Conservation (phyloP, 1,139 yeast genomes). For the Saccharomyces hybrid region DNA sequence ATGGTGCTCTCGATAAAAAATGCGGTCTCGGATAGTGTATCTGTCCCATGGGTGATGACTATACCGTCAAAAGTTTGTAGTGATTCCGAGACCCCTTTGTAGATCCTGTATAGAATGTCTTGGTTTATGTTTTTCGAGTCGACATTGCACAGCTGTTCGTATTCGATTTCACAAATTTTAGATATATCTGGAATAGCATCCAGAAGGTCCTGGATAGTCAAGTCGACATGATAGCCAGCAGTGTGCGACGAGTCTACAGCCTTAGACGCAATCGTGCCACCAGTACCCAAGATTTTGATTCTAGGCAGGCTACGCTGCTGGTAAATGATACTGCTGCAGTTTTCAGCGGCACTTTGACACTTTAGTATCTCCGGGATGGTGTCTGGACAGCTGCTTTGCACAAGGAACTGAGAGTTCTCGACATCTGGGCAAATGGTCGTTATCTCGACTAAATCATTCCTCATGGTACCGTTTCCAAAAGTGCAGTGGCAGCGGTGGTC, state of each 20-base stretch:
- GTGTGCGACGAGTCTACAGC: slow-evolving; percentile 50
- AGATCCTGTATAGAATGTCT: slow-evolving; percentile 31
- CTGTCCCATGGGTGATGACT: slow-evolving; percentile 69
- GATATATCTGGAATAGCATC: slow-evolving; percentile 55
- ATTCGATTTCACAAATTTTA: slow-evolving; percentile 48
- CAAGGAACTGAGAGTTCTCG: slow-evolving; percentile 26
- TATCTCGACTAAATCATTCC: slow-evolving; percentile 24
- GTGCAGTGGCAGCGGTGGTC: background rate
- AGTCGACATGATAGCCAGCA: slow-evolving; percentile 61
- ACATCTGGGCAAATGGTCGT: slow-evolving; percentile 30
- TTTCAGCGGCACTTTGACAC: slow-evolving; percentile 5
- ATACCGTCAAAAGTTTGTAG: slow-evolving; percentile 40
- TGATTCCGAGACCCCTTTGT: slow-evolving; percentile 37
- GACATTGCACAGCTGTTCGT: slow-evolving; percentile 56
- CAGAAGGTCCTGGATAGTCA: slow-evolving; percentile 55
- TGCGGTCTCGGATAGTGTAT: slow-evolving; percentile 64
- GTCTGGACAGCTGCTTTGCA: slow-evolving; percentile 14
- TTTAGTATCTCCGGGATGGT: slow-evolving; percentile 2
- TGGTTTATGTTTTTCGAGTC: slow-evolving; percentile 58
- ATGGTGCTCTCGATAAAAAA: slow-evolving; percentile 56
- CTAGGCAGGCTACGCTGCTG: slow-evolving; percentile 30
- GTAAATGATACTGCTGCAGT: background rate
- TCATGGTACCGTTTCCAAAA: slow-evolving; percentile 12
- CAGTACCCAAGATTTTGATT: slow-evolving; percentile 59
- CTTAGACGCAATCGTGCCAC: slow-evolving; percentile 67